These are phyloP conservation scores for Daldinia loculata DNA, from an alignment of 495 filamentous ascomycete genomes.

Conservation along the genomic window DNA sequence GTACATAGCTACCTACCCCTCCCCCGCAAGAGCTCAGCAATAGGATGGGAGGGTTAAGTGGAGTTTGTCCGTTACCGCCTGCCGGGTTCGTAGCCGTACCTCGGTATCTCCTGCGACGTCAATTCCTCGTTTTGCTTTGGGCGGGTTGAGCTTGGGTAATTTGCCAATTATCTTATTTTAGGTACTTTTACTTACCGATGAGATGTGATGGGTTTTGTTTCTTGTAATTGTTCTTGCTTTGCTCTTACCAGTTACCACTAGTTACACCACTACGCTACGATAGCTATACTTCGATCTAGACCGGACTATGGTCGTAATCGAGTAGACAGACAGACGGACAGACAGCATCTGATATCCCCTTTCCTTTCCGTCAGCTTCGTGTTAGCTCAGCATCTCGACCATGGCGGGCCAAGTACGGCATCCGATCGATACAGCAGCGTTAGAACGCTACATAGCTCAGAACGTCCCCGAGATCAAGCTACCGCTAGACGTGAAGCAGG, in stretches of 20 bases:
- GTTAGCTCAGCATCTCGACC: background rate
- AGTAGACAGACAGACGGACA: background rate
- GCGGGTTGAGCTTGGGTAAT: background rate
- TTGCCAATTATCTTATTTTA: background rate
- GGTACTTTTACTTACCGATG: background rate
- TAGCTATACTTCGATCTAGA: background rate
- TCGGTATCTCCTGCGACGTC: conserved; percentile 29
- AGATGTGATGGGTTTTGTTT: background rate
- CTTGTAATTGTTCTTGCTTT: background rate
- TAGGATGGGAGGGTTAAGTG: conserved; percentile 13
- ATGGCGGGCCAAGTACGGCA: conserved; percentile 94
- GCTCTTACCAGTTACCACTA: background rate
- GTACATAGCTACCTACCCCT: conserved; percentile 18
- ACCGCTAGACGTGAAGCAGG: conserved; percentile 89
- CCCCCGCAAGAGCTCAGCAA: conserved; percentile 31
- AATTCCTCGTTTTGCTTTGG: conserved; percentile 3
- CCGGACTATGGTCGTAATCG: background rate
- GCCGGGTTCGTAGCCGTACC: conserved; percentile 31
- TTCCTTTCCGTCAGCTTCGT: background rate
- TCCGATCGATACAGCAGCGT: conserved; percentile 78
- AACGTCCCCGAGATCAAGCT: conserved; percentile 81
- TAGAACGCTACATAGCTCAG: conserved; percentile 78
- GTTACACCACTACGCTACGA: background rate
- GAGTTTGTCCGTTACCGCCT: conserved; percentile 26
- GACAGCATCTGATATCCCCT: background rate